Evolutionary conservation across 2,329 filamentous ascomycete species (phyloP).

Genomic region (Sclerotinia trifoliorum): DNA sequence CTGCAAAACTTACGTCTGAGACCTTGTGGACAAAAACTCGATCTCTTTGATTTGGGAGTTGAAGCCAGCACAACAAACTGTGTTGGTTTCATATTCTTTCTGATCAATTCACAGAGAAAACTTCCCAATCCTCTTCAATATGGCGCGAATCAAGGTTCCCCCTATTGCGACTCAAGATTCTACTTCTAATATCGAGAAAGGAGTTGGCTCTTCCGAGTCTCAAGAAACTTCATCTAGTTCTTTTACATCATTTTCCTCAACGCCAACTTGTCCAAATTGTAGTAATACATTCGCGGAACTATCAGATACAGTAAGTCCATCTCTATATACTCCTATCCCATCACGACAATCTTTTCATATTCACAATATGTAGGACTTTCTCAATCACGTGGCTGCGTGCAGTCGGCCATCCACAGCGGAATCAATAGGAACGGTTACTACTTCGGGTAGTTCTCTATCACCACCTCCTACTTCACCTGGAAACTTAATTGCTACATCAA

Average conservation of each 20-base stretch:
- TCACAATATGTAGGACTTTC: slow-evolving; percentile 36
- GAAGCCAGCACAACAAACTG: slow-evolving; percentile 17
- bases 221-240: slow-evolving; percentile 23
- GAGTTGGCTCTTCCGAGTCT: slow-evolving; percentile 20
- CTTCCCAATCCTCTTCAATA: slow-evolving; percentile 20
- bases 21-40: slow-evolving; percentile 12
- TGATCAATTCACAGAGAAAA: not conserved
- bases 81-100: not conserved
- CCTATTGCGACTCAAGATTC: slow-evolving; percentile 21
- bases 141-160: slow-evolving; percentile 26
- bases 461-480: slow-evolving; percentile 28
- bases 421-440: slow-evolving; percentile 25
- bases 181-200: slow-evolving; percentile 13
- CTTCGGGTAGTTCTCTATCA: slow-evolving; percentile 31
- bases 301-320: slow-evolving; percentile 23
- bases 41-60: slow-evolving; percentile 2
- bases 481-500: slow-evolving; percentile 10
- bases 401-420: slow-evolving; percentile 28
- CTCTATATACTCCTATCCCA: not conserved
- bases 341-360: slow-evolving; percentile 18
- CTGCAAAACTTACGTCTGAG: slow-evolving; percentile 16
- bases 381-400: slow-evolving; percentile 37
- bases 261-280: slow-evolving; percentile 25
- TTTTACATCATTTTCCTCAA: slow-evolving; percentile 20
- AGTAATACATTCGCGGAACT: slow-evolving; percentile 17